Percentiles rank a stretch among this genome's conserved stretches.
Evolutionary conservation across 139 green algal species (phyloP).

Genomic region (Chlorokybus atmophyticus): DNA sequence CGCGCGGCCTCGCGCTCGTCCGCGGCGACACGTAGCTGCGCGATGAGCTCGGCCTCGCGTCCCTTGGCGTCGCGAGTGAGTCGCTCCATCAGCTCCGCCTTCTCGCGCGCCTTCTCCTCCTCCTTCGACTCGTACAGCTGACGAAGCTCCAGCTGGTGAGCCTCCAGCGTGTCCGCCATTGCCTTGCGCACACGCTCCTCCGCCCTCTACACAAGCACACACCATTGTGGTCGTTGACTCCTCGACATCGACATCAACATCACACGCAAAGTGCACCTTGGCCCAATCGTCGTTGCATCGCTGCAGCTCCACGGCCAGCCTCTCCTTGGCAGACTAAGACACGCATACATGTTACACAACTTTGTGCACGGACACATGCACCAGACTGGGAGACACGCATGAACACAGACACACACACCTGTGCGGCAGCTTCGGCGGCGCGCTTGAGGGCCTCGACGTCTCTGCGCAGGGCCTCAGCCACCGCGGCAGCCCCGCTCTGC

Average conservation of each 20-base stretch:
- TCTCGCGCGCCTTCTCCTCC: not conserved
- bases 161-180: not conserved
- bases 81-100: not conserved
- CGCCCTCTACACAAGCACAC: too few species aligned
- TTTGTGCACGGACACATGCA: too few species aligned
- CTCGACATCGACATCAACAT: too few species aligned
- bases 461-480: not conserved
- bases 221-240: too few species aligned
- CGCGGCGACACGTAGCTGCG: not conserved
- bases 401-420: too few species aligned
- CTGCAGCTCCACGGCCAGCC: not conserved
- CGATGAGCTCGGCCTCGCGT: not conserved
- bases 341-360: too few species aligned
- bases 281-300: not conserved
- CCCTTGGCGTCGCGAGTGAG: not conserved
- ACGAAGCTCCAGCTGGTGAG: not conserved
- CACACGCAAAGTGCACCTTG: too few species aligned
- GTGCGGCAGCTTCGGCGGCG: not conserved
- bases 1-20: not conserved
- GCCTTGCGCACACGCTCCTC: not conserved
- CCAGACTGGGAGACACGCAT: too few species aligned
- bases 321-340: not conserved
- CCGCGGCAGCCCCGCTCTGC: not conserved
- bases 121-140: not conserved
- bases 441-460: not conserved